Percentiles rank a stretch among this genome's conserved stretches.
Evolutionary conservation across 768 basidiomycete genomes (phyloP).

Genomic region (Pleurotus platypus): DNA sequence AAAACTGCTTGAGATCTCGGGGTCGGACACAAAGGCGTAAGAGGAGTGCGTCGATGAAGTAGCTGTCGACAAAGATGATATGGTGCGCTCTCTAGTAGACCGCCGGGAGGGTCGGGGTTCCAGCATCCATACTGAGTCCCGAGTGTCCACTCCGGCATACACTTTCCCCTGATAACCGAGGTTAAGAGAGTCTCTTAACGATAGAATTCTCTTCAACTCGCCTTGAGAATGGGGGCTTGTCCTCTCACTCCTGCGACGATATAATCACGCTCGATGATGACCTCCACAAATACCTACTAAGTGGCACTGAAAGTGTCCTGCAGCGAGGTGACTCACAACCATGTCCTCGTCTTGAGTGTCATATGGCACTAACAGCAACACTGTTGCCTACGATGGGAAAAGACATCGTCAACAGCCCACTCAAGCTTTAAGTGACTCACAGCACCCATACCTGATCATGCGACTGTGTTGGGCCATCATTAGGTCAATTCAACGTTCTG

Average conservation of each 20-base stretch:
- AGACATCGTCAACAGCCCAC: background rate
- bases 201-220: conserved; percentile 21
- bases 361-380: conserved; percentile 70
- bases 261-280: conserved; percentile 67
- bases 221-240: conserved; percentile 71
- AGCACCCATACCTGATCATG: conserved; percentile 71
- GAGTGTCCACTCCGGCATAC: conserved; percentile 64
- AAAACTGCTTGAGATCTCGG: conserved; percentile 81
- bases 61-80: conserved; percentile 68
- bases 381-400: conserved; percentile 57
- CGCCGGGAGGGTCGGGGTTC: conserved; percentile 59
- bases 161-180: conserved; percentile 56
- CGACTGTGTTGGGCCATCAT: conserved; percentile 45
- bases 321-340: conserved; percentile 37
- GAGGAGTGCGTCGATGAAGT: conserved; percentile 67
- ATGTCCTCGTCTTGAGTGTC: conserved; percentile 71
- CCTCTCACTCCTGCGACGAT: conserved; percentile 73
- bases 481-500: conserved; percentile 12
- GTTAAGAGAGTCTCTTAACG: background rate
- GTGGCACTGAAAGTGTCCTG: conserved; percentile 1
- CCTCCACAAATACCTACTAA: conserved; percentile 33
- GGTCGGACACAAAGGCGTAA: conserved; percentile 79
- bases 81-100: conserved; percentile 66
- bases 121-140: conserved; percentile 75
- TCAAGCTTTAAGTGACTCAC: background rate